phyloP scores from a whole-genome alignment of 768 basidiomycete genomes.

The Candolleomyces aberdarensis region DNA sequence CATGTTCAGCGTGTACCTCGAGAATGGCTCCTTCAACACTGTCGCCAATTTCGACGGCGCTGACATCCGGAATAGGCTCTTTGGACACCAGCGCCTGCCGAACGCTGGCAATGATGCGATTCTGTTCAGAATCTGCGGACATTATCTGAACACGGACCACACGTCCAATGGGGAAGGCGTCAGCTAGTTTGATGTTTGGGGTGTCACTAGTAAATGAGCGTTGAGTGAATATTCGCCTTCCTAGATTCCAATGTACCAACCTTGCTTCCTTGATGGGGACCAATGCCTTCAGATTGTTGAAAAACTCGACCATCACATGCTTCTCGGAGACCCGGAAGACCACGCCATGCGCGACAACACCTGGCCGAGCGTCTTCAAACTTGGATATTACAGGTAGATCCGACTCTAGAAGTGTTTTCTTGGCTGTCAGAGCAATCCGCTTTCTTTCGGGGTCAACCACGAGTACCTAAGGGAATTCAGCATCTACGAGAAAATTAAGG shows the following conservation, averaged over 20 bases:
- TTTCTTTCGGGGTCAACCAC: conserved; percentile 78
- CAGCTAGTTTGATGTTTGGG: conserved; percentile 48
- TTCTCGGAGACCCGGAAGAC: conserved; percentile 83
- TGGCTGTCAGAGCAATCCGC: conserved; percentile 83
- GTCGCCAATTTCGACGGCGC: conserved; percentile 73
- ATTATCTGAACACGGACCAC: conserved; percentile 83
- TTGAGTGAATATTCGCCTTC: not conserved
- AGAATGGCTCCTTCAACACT: conserved; percentile 66
- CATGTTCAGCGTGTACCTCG: conserved; percentile 85
- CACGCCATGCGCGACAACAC: conserved; percentile 75
- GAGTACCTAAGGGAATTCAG: conserved; percentile 54
- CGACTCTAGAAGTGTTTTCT: conserved; percentile 86
- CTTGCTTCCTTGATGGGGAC: conserved; percentile 81
- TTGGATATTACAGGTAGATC: conserved; percentile 64
- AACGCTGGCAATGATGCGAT: conserved; percentile 80
- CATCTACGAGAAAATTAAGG: conserved; percentile 6
- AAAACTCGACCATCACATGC: conserved; percentile 84
- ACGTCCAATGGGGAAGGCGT: conserved; percentile 75
- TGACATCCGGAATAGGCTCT: conserved; percentile 56
- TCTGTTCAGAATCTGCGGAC: conserved; percentile 51
- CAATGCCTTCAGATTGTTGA: conserved; percentile 80
- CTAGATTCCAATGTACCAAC: conserved; percentile 33
- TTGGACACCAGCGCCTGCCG: conserved; percentile 66
- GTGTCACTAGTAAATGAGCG: conserved; percentile 54
- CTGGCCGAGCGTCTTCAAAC: conserved; percentile 65